phyloP scores from a whole-genome alignment of 495 filamentous ascomycete genomes.

The Durotheca rogersii region DNA sequence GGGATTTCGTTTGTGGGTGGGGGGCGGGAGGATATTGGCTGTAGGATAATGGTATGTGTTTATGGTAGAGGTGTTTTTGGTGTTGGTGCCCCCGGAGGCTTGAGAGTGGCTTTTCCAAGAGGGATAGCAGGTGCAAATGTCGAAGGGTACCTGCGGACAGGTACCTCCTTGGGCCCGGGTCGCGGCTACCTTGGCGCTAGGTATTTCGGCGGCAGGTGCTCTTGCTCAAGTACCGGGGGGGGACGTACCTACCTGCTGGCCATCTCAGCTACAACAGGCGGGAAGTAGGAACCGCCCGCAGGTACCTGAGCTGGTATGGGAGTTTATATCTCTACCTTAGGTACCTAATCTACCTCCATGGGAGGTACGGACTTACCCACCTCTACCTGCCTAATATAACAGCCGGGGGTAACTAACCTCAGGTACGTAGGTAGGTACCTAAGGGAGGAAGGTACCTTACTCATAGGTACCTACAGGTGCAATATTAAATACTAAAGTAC shows the following conservation, averaged over 20 bases:
- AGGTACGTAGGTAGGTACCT: neutral
- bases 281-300: no score
- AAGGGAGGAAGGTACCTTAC: neutral
- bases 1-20: conserved; percentile 11
- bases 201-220: no score
- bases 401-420: no score
- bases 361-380: neutral
- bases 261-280: no score
- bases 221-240: no score
- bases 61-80: conserved; percentile 12
- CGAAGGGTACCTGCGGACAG: neutral
- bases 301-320: no score
- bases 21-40: neutral
- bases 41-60: neutral
- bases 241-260: no score
- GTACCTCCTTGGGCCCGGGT: neutral
- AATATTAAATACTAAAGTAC: no score
- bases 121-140: neutral
- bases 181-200: no score
- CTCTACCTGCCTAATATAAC: no score
- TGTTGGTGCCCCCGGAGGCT: conserved; percentile 11
- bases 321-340: no score
- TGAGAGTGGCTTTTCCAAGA: conserved; percentile 19
- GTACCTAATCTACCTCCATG: neutral
- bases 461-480: no score